Conservation (phyloP, 2,329 filamentous ascomycete species). For the Biscogniauxia marginata region DNA sequence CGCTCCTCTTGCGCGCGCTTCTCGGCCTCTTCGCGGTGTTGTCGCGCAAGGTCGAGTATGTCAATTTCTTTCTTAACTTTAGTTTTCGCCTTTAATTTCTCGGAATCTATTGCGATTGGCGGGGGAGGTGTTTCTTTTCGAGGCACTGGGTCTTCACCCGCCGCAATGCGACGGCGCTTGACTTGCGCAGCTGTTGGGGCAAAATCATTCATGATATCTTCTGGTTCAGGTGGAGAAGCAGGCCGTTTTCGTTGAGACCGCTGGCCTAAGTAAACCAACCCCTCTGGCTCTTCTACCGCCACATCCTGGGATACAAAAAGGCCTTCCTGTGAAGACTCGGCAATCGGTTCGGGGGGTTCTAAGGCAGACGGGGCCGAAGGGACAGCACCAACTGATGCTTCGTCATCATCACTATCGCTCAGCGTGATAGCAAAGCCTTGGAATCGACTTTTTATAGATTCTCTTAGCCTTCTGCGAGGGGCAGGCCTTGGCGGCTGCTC, state of each 20-base stretch:
- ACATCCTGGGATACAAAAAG: slow-evolving; percentile 58
- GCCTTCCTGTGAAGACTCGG: slow-evolving; percentile 41
- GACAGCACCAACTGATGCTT: slow-evolving; percentile 19
- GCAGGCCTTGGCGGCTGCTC: slow-evolving; percentile 9
- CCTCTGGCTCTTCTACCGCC: slow-evolving; percentile 24
- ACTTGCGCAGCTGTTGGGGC: slow-evolving; percentile 74
- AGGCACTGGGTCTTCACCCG: slow-evolving; percentile 47
- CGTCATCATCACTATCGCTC: slow-evolving; percentile 35
- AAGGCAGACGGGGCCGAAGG: slow-evolving; percentile 4
- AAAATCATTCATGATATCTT: slow-evolving; percentile 67
- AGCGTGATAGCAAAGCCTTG: slow-evolving; percentile 64
- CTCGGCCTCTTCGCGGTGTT: slow-evolving; percentile 64
- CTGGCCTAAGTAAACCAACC: slow-evolving; percentile 17
- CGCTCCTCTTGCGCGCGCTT: slow-evolving; percentile 56
- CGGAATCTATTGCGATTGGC: slow-evolving; percentile 29
- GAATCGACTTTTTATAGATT: slow-evolving; percentile 58
- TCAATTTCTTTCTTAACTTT: slow-evolving; percentile 62
- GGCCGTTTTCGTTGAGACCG: slow-evolving; percentile 45
- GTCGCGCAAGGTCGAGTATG: slow-evolving; percentile 64
- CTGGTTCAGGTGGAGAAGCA: slow-evolving; percentile 41
- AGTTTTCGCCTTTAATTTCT: slow-evolving; percentile 35
- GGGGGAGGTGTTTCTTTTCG: slow-evolving; percentile 30
- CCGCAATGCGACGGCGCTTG: slow-evolving; percentile 72
- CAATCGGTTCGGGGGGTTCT: slow-evolving; percentile 7
- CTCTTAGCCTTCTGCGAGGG: slow-evolving; percentile 36